Evolutionary conservation across 2,329 filamentous ascomycete species (phyloP), one percentile per base, ranked within the genome.

Genomic region (Dichotomopilus funicola): DNA sequence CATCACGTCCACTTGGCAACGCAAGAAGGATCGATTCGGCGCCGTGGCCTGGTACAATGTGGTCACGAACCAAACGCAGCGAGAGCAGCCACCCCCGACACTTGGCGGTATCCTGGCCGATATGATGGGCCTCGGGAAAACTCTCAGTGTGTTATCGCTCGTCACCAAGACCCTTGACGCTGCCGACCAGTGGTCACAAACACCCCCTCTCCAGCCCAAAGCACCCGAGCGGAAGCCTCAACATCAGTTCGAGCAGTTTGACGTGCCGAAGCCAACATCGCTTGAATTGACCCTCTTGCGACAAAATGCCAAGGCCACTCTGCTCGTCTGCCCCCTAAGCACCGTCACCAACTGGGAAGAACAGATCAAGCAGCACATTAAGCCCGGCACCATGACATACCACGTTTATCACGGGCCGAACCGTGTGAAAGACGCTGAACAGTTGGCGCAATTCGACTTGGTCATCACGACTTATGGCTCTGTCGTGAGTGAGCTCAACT

Each of bases 311-410:
- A 87, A 84, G 65, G 84, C 88, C 0, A 97, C 94, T 0, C 75
- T 99, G 36, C 78, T 99, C 13, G 83, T 99, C 12, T 95, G 88
- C 55, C 94, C 94, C 1, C 78, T 96, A 2, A 96, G 89, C 65
- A 94, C 92, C 0, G 85, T 97, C 56, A 86, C 87, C 33, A 99
- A 97, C 66, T 99, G 94, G 94, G 87, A 92, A 64, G 85, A 91
- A 62, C 94, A 99, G 70, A 89, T 97, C 59, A 87, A 87, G 64
- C 80, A 88, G 56, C 94, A 99, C 69, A 76, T 95, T 46, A 77
- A 80, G 49, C 76, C 81, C 0, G 79, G 77, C 0, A 73, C 79
- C 6, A 67, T 97, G 13, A 85, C 75, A 1, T 89, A 83, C 65
- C 89, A 94, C 67, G 82, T 94, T 53, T 97, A 96, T 62, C 94